phyloP scores from a whole-genome alignment of 768 basidiomycete species.

The Leucosporidium yakuticum region DNA sequence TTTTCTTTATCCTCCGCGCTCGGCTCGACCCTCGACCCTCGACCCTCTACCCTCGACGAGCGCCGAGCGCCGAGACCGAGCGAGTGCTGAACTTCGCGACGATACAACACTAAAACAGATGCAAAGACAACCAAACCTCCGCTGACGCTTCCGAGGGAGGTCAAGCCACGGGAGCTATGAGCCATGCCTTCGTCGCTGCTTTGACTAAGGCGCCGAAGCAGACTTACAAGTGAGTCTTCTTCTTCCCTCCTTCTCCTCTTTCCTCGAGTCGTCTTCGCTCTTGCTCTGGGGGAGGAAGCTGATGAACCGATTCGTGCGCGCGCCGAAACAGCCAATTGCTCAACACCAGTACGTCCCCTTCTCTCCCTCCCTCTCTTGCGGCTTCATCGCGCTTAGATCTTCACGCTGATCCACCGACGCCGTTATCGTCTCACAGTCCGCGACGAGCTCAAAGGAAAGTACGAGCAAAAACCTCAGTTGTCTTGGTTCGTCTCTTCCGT shows the following conservation, averaged over 20 bases:
- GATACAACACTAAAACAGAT: no score
- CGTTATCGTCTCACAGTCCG: constrained; percentile 35
- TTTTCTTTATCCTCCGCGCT: no score
- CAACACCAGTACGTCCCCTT: constrained; percentile 20
- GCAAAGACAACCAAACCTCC: constrained; percentile 47
- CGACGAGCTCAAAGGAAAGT: constrained; percentile 45
- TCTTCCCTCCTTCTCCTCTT: constrained; percentile 9
- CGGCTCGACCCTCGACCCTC: no score
- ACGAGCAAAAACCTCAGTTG: constrained; percentile 47
- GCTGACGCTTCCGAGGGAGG: constrained; percentile 50
- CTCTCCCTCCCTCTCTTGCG: no score
- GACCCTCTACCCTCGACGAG: neutral
- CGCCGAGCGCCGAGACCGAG: no score
- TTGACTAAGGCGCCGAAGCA: constrained; percentile 41
- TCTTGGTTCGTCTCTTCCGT: neutral
- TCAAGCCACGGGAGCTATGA: constrained; percentile 51
- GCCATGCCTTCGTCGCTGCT: constrained; percentile 39
- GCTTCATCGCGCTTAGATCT: no score
- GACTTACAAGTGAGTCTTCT: constrained; percentile 37
- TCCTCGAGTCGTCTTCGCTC: no score
- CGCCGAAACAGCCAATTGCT: constrained; percentile 41
- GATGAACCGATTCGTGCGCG: no score
- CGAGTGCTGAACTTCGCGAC: no score
- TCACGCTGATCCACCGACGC: no score
- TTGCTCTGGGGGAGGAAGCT: no score